A percentile compares a stretch with the other conserved stretches of the same genome.
Conservation (phyloP, 2,329 filamentous ascomycete species). For the Ascochyta rabiei region DNA sequence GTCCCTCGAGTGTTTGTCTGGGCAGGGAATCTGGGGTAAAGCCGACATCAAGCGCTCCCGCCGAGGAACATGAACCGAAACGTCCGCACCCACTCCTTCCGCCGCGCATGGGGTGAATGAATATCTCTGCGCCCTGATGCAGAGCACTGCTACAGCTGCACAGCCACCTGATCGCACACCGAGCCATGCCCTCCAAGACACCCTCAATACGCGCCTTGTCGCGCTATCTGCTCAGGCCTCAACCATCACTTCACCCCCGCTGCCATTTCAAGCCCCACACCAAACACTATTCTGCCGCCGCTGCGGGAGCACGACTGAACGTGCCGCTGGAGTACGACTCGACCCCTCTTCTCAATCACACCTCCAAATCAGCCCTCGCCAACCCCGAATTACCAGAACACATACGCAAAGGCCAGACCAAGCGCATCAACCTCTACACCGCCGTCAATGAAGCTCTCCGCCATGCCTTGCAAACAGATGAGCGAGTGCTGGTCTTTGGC, state of each 20-base stretch:
- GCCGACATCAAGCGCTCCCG: constrained; percentile 13
- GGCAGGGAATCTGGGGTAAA: constrained; percentile 11
- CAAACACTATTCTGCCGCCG: constrained; percentile 56
- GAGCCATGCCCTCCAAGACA: constrained; percentile 36
- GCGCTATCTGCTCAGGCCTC: constrained; percentile 37
- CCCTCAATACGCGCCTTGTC: constrained; percentile 41
- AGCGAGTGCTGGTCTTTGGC: constrained; percentile 88
- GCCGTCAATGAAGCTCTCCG: constrained; percentile 89
- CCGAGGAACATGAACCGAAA: constrained; percentile 9
- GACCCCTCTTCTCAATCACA: constrained; percentile 81
- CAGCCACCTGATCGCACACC: background rate
- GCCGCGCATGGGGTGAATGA: constrained; percentile 11
- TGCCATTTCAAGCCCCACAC: constrained; percentile 27
- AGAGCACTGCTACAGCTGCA: background rate
- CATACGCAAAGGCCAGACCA: constrained; percentile 71
- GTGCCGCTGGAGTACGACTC: constrained; percentile 84
- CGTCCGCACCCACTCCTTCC: constrained; percentile 17
- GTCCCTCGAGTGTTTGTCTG: background rate
- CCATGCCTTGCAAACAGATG: constrained; percentile 80
- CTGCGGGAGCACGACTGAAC: constrained; percentile 71
- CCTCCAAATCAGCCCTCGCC: constrained; percentile 71
- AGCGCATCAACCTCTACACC: constrained; percentile 91
- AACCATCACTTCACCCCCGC: constrained; percentile 31
- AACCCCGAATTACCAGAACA: constrained; percentile 73
- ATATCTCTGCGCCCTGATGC: constrained; percentile 1